These are phyloP conservation scores for Elongisporangium undulatum DNA, from an alignment of 352 stramenopile species.

Conservation along the genomic window DNA sequence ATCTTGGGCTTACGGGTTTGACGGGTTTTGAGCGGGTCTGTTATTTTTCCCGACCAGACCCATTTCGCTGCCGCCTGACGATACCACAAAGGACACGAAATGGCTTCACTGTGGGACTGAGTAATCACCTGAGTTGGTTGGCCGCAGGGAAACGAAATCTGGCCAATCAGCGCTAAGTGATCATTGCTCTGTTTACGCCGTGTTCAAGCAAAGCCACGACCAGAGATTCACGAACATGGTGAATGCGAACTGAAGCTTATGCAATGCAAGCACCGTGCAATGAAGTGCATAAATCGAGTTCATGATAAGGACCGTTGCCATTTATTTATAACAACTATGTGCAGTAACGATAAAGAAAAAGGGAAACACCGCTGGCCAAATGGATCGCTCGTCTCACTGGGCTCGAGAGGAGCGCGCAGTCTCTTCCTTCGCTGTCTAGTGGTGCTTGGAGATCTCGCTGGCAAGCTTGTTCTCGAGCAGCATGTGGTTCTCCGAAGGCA, in stretches of 20 bases:
- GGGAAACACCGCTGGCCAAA: neutral
- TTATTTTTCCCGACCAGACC: neutral
- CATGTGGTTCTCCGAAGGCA: constrained; percentile 98
- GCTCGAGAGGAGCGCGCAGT: neutral
- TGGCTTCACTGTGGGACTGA: neutral
- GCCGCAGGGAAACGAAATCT: neutral
- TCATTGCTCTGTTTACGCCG: neutral
- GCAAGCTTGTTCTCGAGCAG: constrained; percentile 94
- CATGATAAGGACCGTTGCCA: neutral
- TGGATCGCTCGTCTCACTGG: neutral
- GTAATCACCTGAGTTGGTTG: neutral
- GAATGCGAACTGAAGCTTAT: neutral
- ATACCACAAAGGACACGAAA: neutral
- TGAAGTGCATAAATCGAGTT: neutral
- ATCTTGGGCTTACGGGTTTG: too few relatives aligned
- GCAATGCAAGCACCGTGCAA: neutral
- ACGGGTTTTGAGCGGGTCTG: neutral
- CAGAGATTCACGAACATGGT: neutral
- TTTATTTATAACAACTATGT: neutral
- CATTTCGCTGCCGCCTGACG: too few relatives aligned
- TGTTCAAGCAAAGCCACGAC: neutral
- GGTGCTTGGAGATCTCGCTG: constrained; percentile 68
- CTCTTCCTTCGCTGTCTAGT: constrained; percentile 27
- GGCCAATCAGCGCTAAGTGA: neutral
- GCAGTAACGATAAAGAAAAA: neutral